These are phyloP conservation scores for Camellia oleifera DNA, from an alignment of 179 eudicot genomes.

Conservation along the genomic window DNA sequence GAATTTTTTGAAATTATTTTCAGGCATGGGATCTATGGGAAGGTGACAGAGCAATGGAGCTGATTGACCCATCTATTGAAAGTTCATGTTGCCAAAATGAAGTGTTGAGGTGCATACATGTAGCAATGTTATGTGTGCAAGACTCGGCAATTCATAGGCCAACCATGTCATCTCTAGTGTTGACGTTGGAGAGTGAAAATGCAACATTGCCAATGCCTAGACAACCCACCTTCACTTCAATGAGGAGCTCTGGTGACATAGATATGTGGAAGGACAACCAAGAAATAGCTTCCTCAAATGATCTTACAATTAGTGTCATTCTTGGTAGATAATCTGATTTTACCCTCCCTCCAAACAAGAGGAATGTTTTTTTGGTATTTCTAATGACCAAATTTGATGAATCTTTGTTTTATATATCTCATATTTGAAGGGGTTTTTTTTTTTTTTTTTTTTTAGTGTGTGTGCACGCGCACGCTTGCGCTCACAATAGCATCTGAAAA, in stretches of 20 bases:
- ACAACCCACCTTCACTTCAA: conserved; percentile 43
- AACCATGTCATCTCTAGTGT: conserved; percentile 51
- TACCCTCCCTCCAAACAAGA: background rate
- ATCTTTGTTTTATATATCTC: background rate
- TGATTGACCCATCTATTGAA: conserved; percentile 38
- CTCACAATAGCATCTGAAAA: too few relatives aligned
- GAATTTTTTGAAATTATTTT: background rate
- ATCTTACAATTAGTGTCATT: conserved; percentile 35
- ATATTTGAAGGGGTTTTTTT: too few relatives aligned
- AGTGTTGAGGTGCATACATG: conserved; percentile 51
- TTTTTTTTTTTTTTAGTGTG: too few relatives aligned
- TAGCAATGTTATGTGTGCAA: conserved; percentile 64
- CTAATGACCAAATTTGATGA: background rate
- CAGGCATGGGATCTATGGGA: conserved; percentile 68
- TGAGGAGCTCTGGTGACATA: conserved; percentile 30
- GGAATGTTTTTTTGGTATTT: background rate
- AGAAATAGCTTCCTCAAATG: conserved; percentile 30
- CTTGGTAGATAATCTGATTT: conserved; percentile 29
- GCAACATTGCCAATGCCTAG: conserved; percentile 48
- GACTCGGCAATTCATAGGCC: conserved; percentile 50
- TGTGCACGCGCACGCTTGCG: too few relatives aligned
- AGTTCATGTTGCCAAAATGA: conserved; percentile 31
- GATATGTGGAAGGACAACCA: conserved; percentile 20
- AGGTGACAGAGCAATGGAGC: conserved; percentile 39
- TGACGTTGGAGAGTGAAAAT: conserved; percentile 54